phyloP scores from a whole-genome alignment of 1,284 basidiomycete species.

The Cystobasidium pallidum region DNA sequence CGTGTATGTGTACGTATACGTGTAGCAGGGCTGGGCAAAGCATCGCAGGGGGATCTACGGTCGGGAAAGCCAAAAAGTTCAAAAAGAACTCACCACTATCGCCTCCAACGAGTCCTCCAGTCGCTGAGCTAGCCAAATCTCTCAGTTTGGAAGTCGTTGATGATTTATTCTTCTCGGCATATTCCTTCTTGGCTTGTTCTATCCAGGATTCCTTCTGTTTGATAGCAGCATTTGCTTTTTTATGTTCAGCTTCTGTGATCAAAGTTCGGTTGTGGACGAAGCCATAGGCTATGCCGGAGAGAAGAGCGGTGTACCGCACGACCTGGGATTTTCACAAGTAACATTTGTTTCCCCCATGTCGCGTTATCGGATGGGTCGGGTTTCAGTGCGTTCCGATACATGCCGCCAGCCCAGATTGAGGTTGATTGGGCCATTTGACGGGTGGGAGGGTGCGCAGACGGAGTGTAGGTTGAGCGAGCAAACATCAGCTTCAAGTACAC shows the following conservation, averaged over 20 bases:
- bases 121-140: constrained; percentile 30
- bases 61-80: neutral
- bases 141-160: constrained; percentile 27
- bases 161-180: constrained; percentile 65
- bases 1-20: too few species aligned
- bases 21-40: neutral
- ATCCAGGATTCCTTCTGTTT: constrained; percentile 78
- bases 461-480: neutral
- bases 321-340: constrained; percentile 69
- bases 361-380: too few species aligned
- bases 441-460: neutral
- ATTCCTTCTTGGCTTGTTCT: constrained; percentile 85
- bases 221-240: constrained; percentile 69
- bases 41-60: too few species aligned
- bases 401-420: neutral
- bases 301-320: constrained; percentile 89
- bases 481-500: neutral
- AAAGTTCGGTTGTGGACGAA: constrained; percentile 88
- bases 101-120: constrained; percentile 21
- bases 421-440: constrained; percentile 1
- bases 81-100: constrained; percentile 14
- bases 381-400: constrained; percentile 1
- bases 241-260: constrained; percentile 76
- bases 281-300: constrained; percentile 87
- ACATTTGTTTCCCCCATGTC: neutral